Base-by-base conservation (phyloP, 176 grass and related monocot genomes). In the Oryza rufipogon region DNA sequence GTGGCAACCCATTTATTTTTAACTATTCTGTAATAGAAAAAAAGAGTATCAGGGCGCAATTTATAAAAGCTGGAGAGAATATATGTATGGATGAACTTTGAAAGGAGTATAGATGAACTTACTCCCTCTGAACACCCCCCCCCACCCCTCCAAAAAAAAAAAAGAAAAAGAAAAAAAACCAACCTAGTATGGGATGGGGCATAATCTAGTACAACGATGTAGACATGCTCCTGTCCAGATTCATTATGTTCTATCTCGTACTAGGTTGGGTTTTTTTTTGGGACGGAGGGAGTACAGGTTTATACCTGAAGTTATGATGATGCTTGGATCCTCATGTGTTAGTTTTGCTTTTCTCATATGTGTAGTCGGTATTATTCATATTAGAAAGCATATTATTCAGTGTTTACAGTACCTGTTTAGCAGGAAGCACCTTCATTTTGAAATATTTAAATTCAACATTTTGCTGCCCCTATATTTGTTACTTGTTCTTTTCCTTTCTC, bases 351-450 rank as follows among this genome's bases (percentile, higher is more conserved):
- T 36, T 36, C 34, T 33, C 11, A 26, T 58, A 74, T 56, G 23
- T 8, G 6, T 44, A 52, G 11, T 4, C 54, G 51, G 9, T 41
- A 71, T 36, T 48, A 63, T 51, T 79, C 19, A 72, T 79, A 23
- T 58, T 14, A 19, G 11, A 67, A 48, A 19, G 1, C 22, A 32
- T n/a, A 13, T 81, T 79, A 79, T 73, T 70, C 3, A 75, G 49
- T 32, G 26, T 54, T 69, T 84, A 84, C 34, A 15, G 32, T 44
- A 52, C 16, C 38, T 64, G 26, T 65, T 83, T 65, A 83, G 16
- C 26, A 30, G 22, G 70, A 87, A 65, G 46, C 26, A 33, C 67
- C 33, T 70, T 48, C 48, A 49, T 69, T 25, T 86, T 86, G 41
- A 63, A 60, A 28, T 54, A 68, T 15, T 56, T 32, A 30, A 79